Evolutionary conservation across 2,329 filamentous ascomycete species (phyloP).

Genomic region (Aspergillus fructus): DNA sequence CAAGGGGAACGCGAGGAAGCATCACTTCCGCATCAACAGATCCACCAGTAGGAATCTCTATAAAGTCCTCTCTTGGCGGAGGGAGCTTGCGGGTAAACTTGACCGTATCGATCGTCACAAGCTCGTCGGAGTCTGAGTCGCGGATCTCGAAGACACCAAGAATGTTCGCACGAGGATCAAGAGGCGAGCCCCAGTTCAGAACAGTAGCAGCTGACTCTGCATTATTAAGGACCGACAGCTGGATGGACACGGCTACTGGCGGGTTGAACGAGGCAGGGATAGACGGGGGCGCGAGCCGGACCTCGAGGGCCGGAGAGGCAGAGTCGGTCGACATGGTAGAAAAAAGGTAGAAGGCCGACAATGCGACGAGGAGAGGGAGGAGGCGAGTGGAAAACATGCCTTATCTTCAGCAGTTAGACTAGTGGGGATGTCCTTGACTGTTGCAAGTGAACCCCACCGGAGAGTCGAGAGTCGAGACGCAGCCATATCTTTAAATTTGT

Average conservation of each 20-base stretch:
- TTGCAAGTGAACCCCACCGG: too few relatives aligned
- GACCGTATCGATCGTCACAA: slow-evolving; percentile 29
- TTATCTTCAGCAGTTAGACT: background rate
- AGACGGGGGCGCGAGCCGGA: slow-evolving; percentile 18
- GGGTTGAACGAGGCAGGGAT: slow-evolving; percentile 13
- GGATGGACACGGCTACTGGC: slow-evolving; percentile 23
- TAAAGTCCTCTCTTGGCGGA: slow-evolving; percentile 27
- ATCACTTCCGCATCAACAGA: slow-evolving; percentile 24
- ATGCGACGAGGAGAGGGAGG: background rate
- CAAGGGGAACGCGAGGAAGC: slow-evolving; percentile 27
- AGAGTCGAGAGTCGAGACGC: background rate
- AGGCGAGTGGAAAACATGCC: background rate
- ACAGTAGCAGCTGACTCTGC: slow-evolving; percentile 30
- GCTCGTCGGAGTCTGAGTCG: slow-evolving; percentile 22
- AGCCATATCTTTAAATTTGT: background rate
- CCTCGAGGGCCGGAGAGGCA: slow-evolving; percentile 15
- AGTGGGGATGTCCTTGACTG: too few relatives aligned
- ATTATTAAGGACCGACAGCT: slow-evolving; percentile 29
- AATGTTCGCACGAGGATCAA: slow-evolving; percentile 33
- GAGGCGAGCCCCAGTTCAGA: slow-evolving; percentile 38
- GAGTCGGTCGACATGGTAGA: slow-evolving; percentile 2
- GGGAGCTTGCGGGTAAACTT: slow-evolving; percentile 36
- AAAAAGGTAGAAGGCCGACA: background rate
- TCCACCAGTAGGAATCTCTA: slow-evolving; percentile 29
- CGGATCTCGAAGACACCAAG: slow-evolving; percentile 32